Base-by-base conservation (phyloP, 2,329 filamentous ascomycete species). In the Fusarium siculi region DNA sequence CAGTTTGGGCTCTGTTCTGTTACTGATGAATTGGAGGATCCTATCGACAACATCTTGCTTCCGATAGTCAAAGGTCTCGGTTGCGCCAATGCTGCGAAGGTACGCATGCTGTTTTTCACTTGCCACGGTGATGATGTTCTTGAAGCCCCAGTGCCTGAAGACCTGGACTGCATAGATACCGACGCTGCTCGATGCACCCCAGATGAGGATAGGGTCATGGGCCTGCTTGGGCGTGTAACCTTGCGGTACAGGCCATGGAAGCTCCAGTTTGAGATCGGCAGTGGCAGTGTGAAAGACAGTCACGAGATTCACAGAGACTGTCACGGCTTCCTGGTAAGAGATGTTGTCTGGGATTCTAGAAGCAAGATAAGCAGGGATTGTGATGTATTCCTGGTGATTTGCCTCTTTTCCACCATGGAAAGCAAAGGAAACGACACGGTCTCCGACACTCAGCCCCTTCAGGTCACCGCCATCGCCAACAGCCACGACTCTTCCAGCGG, bases 221-320 rank as follows among this genome's bases (percentile, higher is more conserved):
- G 81, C 81, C 43, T 77, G 66, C 10, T 72, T 81, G 59, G 77
- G 82, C 46, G 70, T 81, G 73, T 81, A 87, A 18, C 71, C 78
- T 21, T 80, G 77, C 0, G 86, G 86, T 47, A 86, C 84, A 1
- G 89, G 89, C 88, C 89, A 91, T 0, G 89, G 88, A 2, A 89
- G 82, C 37, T 84, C 83, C 25, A 92, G 78, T 1, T 79, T 82
- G 18, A 92, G 80, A 67, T 91, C 88, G 2, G 65, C 67, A 4
- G 79, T 81, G 6, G 88, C 77, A 9, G 87, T 81, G 75, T 92
- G 88, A 77, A 91, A 88, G 16, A 87, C 88, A 0, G 89, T 91
- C 36, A 91, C 85, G 34, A 90, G 79, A 72, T 90, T 91, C 54
- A 87, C 86, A 0, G 88, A 85, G 5, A 91, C 77, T 0, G 88